Base-by-base conservation (phyloP, 306 rosid species). In the Casuarina glauca region DNA sequence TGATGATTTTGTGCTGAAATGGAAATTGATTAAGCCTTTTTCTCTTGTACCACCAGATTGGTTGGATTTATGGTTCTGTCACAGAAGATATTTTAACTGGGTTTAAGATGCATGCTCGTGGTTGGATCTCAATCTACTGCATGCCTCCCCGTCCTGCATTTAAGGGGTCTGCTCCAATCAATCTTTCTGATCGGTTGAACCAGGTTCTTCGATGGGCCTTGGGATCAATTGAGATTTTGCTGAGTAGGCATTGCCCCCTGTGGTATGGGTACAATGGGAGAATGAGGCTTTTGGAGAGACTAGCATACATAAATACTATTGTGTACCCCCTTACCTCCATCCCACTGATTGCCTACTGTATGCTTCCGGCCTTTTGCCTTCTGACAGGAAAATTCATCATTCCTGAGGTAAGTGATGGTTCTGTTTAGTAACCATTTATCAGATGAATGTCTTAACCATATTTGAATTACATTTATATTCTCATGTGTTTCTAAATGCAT, bases 11-110 rank as follows among this genome's bases (percentile, higher is more conserved):
- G 20, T 76, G 63, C 80, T 7, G 9, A 36, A 35, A 12, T 35
- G 74, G 9, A 48, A 51, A 67, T 48, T 78, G 51, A 76, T 53
- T 57, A 50, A 75, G 17, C 44, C 4, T 73, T 74, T 84, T 79
- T 52, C 2, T 70, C 71, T 63, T 46, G 32, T 26, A 54, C 69
- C 78, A 26, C 80, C 88, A 96, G 99, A 96, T 96, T 86, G 99
- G 99, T 86, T 96, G 99, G 99, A 96, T 96, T 89, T 96, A 96
- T 85, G 99, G 99, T 79, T 96, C 99, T 72, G 99, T 96, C 83
- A 96, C 99, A 19, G 99, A 96, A 88, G 99, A 96, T 91, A 96
- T 96, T 83, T 87, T 96, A 76, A 96, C 99, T 44, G 99, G 99
- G 83, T 96, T 96, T 79, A 96, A 96, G 91, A 96, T 96, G 99